Evolutionary conservation across 2,329 filamentous ascomycete genomes (phyloP).

Genomic region (Fusarium dlaminii): DNA sequence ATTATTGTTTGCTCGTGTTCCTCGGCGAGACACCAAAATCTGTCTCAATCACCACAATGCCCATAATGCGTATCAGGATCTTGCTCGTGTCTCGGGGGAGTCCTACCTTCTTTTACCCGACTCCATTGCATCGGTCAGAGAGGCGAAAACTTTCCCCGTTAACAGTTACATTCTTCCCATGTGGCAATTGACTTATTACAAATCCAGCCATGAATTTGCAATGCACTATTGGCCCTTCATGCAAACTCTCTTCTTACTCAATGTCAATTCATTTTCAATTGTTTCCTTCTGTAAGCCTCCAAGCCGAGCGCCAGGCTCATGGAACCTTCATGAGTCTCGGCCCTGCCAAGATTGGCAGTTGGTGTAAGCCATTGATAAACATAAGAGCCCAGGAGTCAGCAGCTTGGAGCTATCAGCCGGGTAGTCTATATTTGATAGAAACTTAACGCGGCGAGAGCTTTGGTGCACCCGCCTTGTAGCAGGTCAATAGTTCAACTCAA

Average conservation of each 20-base stretch:
- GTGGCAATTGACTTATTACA: constrained; percentile 26
- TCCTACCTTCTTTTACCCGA: not conserved
- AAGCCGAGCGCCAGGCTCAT: not conserved
- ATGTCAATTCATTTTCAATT: constrained; percentile 4
- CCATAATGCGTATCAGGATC: not conserved
- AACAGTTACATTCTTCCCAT: constrained; percentile 11
- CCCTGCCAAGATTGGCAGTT: not conserved
- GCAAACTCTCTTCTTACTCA: not conserved
- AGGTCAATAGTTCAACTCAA: not conserved
- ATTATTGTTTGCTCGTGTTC: not conserved
- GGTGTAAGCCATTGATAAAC: not conserved
- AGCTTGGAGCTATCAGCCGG: not conserved
- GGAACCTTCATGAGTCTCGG: not conserved
- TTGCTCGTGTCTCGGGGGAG: not conserved
- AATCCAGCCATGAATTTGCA: not conserved
- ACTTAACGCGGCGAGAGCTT: not conserved
- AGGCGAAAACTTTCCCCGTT: not conserved
- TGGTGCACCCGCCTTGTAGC: not conserved
- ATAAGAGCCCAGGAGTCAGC: not conserved
- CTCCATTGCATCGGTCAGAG: not conserved
- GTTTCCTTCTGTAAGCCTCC: not conserved
- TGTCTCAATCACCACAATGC: constrained; percentile 22
- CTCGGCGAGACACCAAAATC: not conserved
- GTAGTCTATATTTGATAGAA: not conserved
- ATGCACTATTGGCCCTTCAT: not conserved